Base-by-base conservation (phyloP, 768 basidiomycete genomes). In the Lenzites betulinus region DNA sequence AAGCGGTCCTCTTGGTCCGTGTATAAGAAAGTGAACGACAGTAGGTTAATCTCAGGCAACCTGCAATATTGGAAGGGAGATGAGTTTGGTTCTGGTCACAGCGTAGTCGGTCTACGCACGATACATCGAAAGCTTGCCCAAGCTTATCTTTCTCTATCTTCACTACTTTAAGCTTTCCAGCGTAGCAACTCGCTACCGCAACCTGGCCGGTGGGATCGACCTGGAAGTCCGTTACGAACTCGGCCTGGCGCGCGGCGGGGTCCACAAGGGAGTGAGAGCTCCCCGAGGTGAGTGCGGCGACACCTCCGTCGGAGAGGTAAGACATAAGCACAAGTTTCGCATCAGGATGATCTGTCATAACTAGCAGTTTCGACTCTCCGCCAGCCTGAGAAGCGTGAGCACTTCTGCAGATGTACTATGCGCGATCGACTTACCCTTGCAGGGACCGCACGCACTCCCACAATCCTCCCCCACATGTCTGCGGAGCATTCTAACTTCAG, bases 261-360 rank as follows among this genome's bases (percentile, higher is more conserved):
- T 92, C 87, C 57, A 78, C 76, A 26, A 94, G 73, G 18, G 82
- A 74, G 6, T 89, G 67, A 35, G 78, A 74, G 50, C 81, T 80
- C 20, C 75, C 79, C 13, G 73, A 67, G 2, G 64, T 69, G 16
- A 90, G 72, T 8, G 58, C 54, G 60, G 68, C 13, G 72, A 64
- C 54, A 69, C 70, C 67, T 35, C 62, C 55, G 7, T 76, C 69
- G 38, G 78, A 75, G 2, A 71, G 70, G 67, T 86, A 89, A 3
- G 75, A 69, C 41, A 93, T 75, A 63, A 92, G 78, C 36, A 92
- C 71, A 13, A 93, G 78, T 60, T 86, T 84, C 9, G 91, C 88
- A 35, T 89, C 83, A 1, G 91, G 90, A 66, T 92, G 90, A 60
- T 89, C 89, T 0, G 88, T 81, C 69, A 93, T 78, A 33, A 91